Evolutionary conservation across 176 grass and related monocot species (phyloP).

Genomic region (Oryza rufipogon): DNA sequence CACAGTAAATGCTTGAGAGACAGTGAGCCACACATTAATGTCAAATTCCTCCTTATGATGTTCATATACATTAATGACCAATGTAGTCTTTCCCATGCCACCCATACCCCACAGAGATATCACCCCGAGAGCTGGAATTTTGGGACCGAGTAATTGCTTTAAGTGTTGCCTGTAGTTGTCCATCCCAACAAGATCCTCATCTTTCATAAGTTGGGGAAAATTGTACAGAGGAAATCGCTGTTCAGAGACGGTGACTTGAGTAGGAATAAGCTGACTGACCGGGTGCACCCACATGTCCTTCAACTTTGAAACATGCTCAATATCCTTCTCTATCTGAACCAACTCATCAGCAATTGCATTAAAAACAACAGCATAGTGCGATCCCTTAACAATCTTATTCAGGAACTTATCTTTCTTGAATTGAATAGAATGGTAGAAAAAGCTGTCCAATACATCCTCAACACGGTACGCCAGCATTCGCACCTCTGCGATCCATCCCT

Average conservation of each 20-base stretch:
- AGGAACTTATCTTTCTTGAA: background rate
- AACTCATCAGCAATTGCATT: constrained; percentile 17
- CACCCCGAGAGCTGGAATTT: background rate
- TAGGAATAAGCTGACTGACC: constrained; percentile 18
- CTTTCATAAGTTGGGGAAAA: constrained; percentile 22
- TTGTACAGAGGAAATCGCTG: background rate
- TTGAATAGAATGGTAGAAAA: constrained; percentile 23
- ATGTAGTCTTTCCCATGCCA: constrained; percentile 41
- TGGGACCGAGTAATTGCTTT: background rate
- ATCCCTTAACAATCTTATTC: constrained; percentile 7
- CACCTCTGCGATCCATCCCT: constrained; percentile 37
- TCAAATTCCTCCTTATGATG: background rate
- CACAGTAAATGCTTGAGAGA: constrained; percentile 25
- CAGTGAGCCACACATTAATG: constrained; percentile 23
- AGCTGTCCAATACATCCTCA: constrained; percentile 36
- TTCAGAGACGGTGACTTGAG: background rate
- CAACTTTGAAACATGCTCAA: constrained; percentile 28
- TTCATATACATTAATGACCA: constrained; percentile 28
- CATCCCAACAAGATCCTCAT: constrained; percentile 26
- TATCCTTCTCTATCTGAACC: constrained; percentile 20
- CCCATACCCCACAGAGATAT: constrained; percentile 44
- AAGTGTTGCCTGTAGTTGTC: background rate
- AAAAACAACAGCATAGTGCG: background rate
- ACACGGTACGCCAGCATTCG: constrained; percentile 27
- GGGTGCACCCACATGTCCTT: constrained; percentile 28